A percentile compares a stretch with the other conserved stretches of the same genome.
These are phyloP conservation scores for Dryadomyces quercivorus DNA, from an alignment of 2,329 filamentous ascomycete species.

Conservation along the genomic window DNA sequence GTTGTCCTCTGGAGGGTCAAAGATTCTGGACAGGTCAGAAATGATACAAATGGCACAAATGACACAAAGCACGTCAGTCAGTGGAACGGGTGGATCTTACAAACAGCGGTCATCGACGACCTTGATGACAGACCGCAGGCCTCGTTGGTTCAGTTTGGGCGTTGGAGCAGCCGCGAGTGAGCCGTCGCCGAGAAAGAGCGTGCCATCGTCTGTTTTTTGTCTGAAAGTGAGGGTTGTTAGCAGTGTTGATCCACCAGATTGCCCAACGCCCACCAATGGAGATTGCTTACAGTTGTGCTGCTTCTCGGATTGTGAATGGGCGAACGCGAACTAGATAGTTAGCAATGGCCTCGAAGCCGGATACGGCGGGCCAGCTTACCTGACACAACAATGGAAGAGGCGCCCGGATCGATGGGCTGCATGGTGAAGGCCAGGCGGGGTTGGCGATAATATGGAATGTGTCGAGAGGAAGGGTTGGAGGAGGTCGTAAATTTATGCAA, in stretches of 20 bases:
- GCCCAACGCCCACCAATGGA: neutral
- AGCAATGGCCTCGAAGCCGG: neutral
- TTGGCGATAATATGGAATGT: neutral
- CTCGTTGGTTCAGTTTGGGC: conserved; percentile 74
- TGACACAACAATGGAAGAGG: conserved; percentile 47
- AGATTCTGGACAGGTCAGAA: conserved; percentile 49
- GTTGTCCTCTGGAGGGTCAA: conserved; percentile 92
- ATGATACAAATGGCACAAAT: neutral
- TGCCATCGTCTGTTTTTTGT: conserved; percentile 61
- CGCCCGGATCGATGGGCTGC: conserved; percentile 28
- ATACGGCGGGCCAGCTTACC: conserved; percentile 24
- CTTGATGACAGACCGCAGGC: conserved; percentile 85
- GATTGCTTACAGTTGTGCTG: conserved; percentile 65
- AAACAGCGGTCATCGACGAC: conserved; percentile 92
- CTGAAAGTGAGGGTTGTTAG: neutral
- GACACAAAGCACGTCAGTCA: neutral
- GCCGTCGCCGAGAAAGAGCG: conserved; percentile 90
- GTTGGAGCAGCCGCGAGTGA: conserved; percentile 79
- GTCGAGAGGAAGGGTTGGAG: too few relatives aligned
- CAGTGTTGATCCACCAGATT: neutral
- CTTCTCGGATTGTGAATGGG: conserved; percentile 78
- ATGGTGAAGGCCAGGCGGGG: conserved; percentile 14
- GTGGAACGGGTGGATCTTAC: conserved; percentile 39
- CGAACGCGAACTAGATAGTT: conserved; percentile 47
- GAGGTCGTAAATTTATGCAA: too few relatives aligned